phyloP scores from a whole-genome alignment of 129 eudicot genomes.

The Escallonia herrerae region DNA sequence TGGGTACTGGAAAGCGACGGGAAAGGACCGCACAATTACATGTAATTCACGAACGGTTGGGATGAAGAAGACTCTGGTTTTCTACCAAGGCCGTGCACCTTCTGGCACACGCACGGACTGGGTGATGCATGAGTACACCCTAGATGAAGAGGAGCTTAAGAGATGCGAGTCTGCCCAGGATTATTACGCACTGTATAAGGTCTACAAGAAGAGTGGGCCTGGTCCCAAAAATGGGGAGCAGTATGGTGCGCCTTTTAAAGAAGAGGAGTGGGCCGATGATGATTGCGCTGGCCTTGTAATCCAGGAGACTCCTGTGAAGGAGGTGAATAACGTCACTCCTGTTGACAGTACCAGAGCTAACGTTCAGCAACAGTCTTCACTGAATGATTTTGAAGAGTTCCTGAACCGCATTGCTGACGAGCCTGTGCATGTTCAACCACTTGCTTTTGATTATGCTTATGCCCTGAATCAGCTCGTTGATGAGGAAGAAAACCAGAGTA shows the following conservation, averaged over 20 bases:
- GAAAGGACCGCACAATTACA: slow-evolving; percentile 61
- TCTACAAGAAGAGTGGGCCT: slow-evolving; percentile 75
- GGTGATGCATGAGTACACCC: slow-evolving; percentile 85
- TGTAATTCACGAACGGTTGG: slow-evolving; percentile 64
- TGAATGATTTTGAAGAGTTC: slow-evolving; percentile 41
- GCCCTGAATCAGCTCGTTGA: slow-evolving; percentile 19
- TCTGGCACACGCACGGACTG: slow-evolving; percentile 75
- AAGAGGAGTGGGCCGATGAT: slow-evolving; percentile 81
- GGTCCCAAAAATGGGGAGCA: slow-evolving; percentile 91
- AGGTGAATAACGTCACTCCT: slow-evolving; percentile 12
- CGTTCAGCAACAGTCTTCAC: slow-evolving; percentile 1
- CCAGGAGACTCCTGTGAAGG: slow-evolving; percentile 17
- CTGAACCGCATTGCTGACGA: slow-evolving; percentile 38
- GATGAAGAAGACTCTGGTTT: slow-evolving; percentile 67
- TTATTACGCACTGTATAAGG: slow-evolving; percentile 52
- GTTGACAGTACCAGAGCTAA: slow-evolving; percentile 6
- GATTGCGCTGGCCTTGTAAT: slow-evolving; percentile 12
- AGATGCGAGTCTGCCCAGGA: slow-evolving; percentile 49
- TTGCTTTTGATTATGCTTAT: slow-evolving; percentile 14
- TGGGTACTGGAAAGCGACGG: slow-evolving; percentile 93
- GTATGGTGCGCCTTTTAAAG: slow-evolving; percentile 82
- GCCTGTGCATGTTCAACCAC: slow-evolving; percentile 23
- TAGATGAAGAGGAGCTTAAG: slow-evolving; percentile 73
- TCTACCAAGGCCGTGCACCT: slow-evolving; percentile 77
- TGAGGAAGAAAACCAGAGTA: slow-evolving; percentile 21